Evolutionary conservation across 768 basidiomycete genomes (phyloP), one percentile per base, ranked within the genome.

Genomic region (Leccinum boreale): DNA sequence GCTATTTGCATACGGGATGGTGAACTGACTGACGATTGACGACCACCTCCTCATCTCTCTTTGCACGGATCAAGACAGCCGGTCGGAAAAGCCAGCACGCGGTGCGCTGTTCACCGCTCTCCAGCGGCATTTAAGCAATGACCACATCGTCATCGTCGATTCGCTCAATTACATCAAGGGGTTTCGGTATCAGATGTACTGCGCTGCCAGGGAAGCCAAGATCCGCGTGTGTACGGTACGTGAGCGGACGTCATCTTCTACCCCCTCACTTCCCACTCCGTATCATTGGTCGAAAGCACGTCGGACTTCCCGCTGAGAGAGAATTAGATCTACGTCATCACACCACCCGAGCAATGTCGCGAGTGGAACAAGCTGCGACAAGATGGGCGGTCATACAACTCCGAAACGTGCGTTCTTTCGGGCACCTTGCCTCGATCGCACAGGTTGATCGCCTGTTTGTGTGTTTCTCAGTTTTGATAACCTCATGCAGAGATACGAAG

Each of bases 151-250:
- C 57, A 90, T 99, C 63, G 81, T 94, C 59, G 97, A 99, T 68
- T 85, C 87, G 14, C 81, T 90, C 63, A 98, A 98, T 69, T 98
- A 99, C 74, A 98, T 98, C 80, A 98, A 99, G 71, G 96, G 96
- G 11, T 97, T 94, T 70, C 86, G 97, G 29, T 99, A 99, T 73
- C 97, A 99, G 72, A 86, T 99, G 77, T 97, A 98, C 70, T 98
- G 96, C 68, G 92, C 92, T 1, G 95, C 94, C 5, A 78, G 94
- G 52, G 97, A 99, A 69, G 81, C 86, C 62, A 89, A 88, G 64
- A 78, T 93, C 26, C 79, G 95, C 33, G 85, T 89, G 5, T 93
- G 90, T 72, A 98, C 97, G 48, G 95, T 97, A 63, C 65, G 84
- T 77, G 65, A 15, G 6, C 7, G 23, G 53, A 14, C 17, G 17